Percentiles rank a stretch among this genome's conserved stretches.
These are phyloP conservation scores for Pseudevernia furfuracea DNA, from an alignment of 495 filamentous ascomycete species.

Conservation along the genomic window DNA sequence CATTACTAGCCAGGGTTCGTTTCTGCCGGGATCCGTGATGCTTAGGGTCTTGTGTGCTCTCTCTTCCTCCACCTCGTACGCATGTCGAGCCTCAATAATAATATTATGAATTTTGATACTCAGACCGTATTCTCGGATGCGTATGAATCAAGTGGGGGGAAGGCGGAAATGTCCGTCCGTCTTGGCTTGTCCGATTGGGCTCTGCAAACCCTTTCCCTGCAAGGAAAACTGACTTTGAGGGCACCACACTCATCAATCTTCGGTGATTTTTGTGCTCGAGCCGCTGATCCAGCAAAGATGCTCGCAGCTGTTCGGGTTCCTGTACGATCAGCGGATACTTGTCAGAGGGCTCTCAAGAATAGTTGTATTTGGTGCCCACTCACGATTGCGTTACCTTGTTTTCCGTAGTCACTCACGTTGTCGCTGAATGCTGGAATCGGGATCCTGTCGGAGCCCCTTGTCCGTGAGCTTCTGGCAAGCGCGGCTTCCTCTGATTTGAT, in stretches of 20 bases:
- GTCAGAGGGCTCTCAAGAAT: not conserved
- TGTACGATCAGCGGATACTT: not conserved
- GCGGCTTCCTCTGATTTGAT: not conserved
- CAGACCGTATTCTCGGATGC: not conserved
- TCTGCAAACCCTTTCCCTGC: not conserved
- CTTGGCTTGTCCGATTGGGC: not conserved
- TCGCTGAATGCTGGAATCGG: not conserved
- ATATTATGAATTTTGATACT: not conserved
- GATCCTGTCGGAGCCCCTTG: not conserved
- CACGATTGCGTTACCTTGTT: not conserved
- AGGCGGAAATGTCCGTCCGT: not conserved
- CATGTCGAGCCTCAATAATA: not conserved
- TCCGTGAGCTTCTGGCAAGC: not conserved
- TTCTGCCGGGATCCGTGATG: not conserved
- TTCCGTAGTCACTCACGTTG: not conserved
- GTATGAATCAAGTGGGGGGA: not conserved
- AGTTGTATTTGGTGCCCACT: not conserved
- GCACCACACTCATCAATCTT: not conserved
- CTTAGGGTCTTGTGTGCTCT: not conserved
- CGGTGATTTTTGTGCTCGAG: not conserved
- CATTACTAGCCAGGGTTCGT: not conserved
- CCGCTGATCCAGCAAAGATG: not conserved
- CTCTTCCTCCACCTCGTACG: not conserved
- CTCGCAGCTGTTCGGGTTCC: not conserved
- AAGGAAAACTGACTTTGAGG: not conserved